Conservation (phyloP, 805 yeast species). For the Metschnikowia continentalis region DNA sequence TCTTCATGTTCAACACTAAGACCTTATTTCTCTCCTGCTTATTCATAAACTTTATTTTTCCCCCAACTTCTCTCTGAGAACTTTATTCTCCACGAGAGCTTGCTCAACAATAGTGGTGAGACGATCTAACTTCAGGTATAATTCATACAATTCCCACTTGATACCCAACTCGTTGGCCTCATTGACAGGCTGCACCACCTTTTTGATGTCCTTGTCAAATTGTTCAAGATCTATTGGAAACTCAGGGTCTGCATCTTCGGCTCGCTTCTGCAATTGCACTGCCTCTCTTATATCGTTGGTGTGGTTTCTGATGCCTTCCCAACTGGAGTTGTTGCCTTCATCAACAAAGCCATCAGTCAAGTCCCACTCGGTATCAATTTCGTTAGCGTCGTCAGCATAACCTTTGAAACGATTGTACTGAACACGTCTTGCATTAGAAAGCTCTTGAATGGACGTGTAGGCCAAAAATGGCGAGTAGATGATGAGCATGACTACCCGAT, state of each 20-base stretch:
- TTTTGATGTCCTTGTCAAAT: conserved; percentile 51
- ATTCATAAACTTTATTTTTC: background rate
- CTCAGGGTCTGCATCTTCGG: conserved; percentile 67
- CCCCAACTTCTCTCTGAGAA: conserved; percentile 13
- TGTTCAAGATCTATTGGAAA: conserved; percentile 47
- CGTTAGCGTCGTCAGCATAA: conserved; percentile 75
- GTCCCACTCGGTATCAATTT: conserved; percentile 76
- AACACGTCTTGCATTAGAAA: conserved; percentile 63
- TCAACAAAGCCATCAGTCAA: conserved; percentile 64
- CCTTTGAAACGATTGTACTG: conserved; percentile 63
- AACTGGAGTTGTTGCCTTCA: conserved; percentile 25
- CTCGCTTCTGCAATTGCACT: conserved; percentile 50
- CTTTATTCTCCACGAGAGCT: conserved; percentile 33
- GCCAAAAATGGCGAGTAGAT: conserved; percentile 66
- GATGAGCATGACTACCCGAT: conserved; percentile 55
- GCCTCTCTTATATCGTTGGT: conserved; percentile 35
- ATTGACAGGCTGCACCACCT: conserved; percentile 55
- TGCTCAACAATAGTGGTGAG: conserved; percentile 38
- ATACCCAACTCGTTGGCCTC: conserved; percentile 52
- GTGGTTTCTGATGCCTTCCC: conserved; percentile 38
- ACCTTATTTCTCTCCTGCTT: too few species aligned
- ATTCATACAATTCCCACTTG: conserved; percentile 59
- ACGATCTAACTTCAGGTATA: conserved; percentile 50
- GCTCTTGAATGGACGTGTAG: conserved; percentile 60
- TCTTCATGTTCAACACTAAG: too few species aligned